Evolutionary conservation across 345 rosid species (phyloP).

Genomic region (Brassica carinata): DNA sequence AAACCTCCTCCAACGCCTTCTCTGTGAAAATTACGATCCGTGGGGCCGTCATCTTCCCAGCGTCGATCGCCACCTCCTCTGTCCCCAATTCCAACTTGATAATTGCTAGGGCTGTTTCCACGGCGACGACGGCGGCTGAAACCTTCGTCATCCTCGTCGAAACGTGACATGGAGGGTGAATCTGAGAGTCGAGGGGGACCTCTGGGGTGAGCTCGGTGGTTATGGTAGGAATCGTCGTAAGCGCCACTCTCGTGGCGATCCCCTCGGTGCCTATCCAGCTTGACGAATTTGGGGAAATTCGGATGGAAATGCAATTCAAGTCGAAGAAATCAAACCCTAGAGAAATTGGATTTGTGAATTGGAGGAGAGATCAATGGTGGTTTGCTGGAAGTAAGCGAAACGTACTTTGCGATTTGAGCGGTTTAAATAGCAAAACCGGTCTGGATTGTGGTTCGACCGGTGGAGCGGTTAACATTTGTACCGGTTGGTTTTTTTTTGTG

Average conservation of each 20-base stretch:
- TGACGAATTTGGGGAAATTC: constrained; percentile 11
- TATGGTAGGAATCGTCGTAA: constrained; percentile 48
- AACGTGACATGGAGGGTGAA: constrained; percentile 44
- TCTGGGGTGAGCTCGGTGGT: constrained; percentile 43
- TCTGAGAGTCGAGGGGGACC: constrained; percentile 56
- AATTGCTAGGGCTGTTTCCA: constrained; percentile 68
- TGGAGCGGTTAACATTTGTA: neutral
- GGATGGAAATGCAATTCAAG: neutral
- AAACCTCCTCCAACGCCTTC: constrained; percentile 43
- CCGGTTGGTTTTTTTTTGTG: neutral
- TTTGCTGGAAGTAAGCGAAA: neutral
- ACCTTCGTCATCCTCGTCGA: constrained; percentile 40
- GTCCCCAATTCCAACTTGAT: constrained; percentile 45
- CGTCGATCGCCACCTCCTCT: constrained; percentile 44
- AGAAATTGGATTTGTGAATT: constrained; percentile 16
- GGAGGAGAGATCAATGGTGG: constrained; percentile 7
- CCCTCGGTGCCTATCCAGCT: constrained; percentile 81
- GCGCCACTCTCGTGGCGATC: constrained; percentile 57
- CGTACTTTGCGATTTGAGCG: constrained; percentile 9
- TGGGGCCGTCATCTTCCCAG: constrained; percentile 65
- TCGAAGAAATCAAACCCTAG: constrained; percentile 35
- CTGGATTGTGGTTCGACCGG: neutral
- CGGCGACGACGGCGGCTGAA: constrained; percentile 47
- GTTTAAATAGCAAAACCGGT: neutral
- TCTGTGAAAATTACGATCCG: constrained; percentile 42